Percentiles rank a stretch among this genome's conserved stretches.
These are phyloP conservation scores for Candida jianshihensis DNA, from an alignment of 805 yeast genomes.

Conservation along the genomic window DNA sequence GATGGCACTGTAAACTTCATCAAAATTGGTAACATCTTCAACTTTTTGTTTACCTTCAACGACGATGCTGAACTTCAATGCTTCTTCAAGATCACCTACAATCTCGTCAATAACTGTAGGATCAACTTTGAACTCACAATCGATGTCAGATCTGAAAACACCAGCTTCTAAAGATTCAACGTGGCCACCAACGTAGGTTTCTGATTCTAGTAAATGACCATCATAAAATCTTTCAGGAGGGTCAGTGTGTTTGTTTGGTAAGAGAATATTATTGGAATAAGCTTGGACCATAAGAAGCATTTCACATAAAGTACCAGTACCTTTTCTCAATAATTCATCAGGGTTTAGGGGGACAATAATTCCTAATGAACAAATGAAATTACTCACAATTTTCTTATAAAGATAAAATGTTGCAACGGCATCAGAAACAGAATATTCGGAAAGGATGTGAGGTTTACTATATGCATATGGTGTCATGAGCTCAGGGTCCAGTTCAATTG, in stretches of 20 bases:
- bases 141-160: constrained; percentile 86
- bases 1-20: constrained; percentile 62
- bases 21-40: constrained; percentile 76
- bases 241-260: constrained; percentile 92
- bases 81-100: constrained; percentile 60
- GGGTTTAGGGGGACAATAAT: constrained; percentile 94
- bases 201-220: constrained; percentile 90
- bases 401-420: constrained; percentile 97
- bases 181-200: constrained; percentile 98
- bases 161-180: constrained; percentile 98
- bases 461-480: constrained; percentile 96
- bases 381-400: constrained; percentile 95
- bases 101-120: constrained; percentile 79
- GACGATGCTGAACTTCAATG: constrained; percentile 75
- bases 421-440: constrained; percentile 98
- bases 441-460: constrained; percentile 83
- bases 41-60: constrained; percentile 70
- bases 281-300: constrained; percentile 97
- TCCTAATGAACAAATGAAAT: constrained; percentile 91
- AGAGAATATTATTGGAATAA: constrained; percentile 61
- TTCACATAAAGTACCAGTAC: constrained; percentile 98
- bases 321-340: constrained; percentile 91
- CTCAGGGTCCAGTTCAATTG: constrained; percentile 95
- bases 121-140: constrained; percentile 69
- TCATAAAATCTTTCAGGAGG: constrained; percentile 93